These are phyloP conservation scores for Cenchrus purpureus DNA, from an alignment of 176 grass and related monocot species.

Conservation along the genomic window DNA sequence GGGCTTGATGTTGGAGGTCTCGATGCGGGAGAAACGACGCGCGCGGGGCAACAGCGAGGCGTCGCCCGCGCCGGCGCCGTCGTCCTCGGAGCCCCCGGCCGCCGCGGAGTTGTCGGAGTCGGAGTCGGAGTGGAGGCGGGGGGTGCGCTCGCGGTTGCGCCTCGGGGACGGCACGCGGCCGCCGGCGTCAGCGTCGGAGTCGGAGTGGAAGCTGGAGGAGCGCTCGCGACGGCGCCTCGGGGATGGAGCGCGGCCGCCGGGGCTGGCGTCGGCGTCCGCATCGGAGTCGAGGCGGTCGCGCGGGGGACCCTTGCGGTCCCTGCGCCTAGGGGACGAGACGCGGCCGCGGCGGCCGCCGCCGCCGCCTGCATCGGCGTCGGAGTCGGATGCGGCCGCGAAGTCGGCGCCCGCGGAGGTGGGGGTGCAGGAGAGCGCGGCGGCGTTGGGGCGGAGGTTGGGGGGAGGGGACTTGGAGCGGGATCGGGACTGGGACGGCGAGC, in stretches of 20 bases:
- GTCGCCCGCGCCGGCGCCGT: slow-evolving; percentile 25
- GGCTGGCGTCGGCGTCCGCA: not conserved
- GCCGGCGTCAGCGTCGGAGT: slow-evolving; percentile 28
- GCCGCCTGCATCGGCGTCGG: slow-evolving; percentile 14
- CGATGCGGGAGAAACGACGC: slow-evolving; percentile 39
- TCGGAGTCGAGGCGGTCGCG: slow-evolving; percentile 11
- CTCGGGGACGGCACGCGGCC: slow-evolving; percentile 7
- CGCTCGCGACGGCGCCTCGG: slow-evolving; percentile 25
- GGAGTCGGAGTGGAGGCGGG: not conserved
- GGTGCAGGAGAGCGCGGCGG: slow-evolving; percentile 15
- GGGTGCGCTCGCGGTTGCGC: slow-evolving; percentile 9
- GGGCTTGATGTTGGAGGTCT: slow-evolving; percentile 50
- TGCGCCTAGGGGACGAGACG: slow-evolving; percentile 10
- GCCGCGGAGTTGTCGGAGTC: slow-evolving; percentile 11
- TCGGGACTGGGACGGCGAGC: not conserved
- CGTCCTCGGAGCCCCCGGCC: not conserved
- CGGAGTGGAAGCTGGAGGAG: slow-evolving; percentile 22
- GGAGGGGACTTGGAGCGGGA: slow-evolving; percentile 45
- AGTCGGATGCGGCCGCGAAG: slow-evolving; percentile 27
- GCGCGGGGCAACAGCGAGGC: slow-evolving; percentile 21
- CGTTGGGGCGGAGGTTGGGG: not conserved
- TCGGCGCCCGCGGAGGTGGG: slow-evolving; percentile 18
- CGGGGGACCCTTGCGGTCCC: slow-evolving; percentile 3
- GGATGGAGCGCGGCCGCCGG: not conserved
- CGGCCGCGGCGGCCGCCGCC: not conserved